Percentiles rank a stretch among this genome's conserved stretches.
Evolutionary conservation across 2,329 filamentous ascomycete genomes (phyloP).

Genomic region (Orbilia ellipsospora): DNA sequence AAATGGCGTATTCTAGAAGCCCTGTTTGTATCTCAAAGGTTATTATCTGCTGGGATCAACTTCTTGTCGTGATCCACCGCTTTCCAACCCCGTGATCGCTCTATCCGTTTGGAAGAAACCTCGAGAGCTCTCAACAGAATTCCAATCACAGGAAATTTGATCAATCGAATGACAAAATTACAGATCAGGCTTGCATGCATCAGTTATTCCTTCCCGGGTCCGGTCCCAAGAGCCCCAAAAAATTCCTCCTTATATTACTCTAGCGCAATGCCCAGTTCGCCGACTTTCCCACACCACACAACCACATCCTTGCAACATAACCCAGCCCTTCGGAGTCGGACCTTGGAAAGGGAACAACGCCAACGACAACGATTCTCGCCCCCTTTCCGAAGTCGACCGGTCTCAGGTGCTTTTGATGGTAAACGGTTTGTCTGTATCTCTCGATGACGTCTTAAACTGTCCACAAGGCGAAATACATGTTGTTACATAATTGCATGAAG

Average conservation of each 20-base stretch:
- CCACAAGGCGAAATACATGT: background rate
- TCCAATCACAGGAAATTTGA: background rate
- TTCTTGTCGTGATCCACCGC: no score
- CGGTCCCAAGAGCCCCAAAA: background rate
- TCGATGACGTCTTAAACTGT: slow-evolving; percentile 38
- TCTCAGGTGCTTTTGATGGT: no score
- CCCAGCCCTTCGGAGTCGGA: background rate
- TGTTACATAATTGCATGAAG: slow-evolving; percentile 24
- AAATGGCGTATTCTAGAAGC: background rate
- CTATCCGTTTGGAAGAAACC: no score
- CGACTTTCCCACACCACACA: slow-evolving; percentile 23
- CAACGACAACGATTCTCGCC: background rate
- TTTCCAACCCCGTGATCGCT: no score
- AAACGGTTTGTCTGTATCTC: background rate
- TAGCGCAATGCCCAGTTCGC: slow-evolving; percentile 54
- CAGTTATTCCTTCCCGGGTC: no score
- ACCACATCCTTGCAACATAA: slow-evolving; percentile 21
- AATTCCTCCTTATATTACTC: background rate
- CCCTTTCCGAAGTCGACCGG: slow-evolving; percentile 1
- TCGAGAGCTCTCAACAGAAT: background rate
- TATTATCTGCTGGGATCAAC: no score
- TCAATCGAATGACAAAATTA: no score
- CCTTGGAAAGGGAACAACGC: no score
- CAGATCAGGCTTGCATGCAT: no score
- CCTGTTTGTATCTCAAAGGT: no score